Conservation (phyloP, 495 filamentous ascomycete species). For the Daldinia loculata region DNA sequence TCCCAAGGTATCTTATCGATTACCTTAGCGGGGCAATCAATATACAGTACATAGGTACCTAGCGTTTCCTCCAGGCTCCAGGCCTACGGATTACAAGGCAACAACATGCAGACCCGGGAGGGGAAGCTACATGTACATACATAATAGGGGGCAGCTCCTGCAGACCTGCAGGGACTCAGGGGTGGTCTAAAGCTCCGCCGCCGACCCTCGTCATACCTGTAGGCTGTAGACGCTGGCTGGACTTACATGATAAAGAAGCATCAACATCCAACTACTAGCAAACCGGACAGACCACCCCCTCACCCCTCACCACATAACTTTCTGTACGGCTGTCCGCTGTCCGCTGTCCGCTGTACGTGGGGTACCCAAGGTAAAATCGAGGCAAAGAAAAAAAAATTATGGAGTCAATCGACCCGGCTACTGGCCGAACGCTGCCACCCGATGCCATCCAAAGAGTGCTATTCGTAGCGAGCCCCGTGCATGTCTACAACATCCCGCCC, state of each 20-base stretch:
- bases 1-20: conserved; percentile 29
- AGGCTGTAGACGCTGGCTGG: not conserved
- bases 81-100: not conserved
- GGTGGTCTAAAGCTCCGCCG: conserved; percentile 23
- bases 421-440: conserved; percentile 62
- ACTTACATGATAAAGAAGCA: not conserved
- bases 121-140: not conserved
- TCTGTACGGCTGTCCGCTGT: no score
- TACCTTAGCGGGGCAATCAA: not conserved
- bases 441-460: conserved; percentile 83
- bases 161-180: conserved; percentile 28
- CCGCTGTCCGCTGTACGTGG: not conserved
- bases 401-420: conserved; percentile 65
- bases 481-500: conserved; percentile 83
- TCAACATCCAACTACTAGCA: not conserved
- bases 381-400: conserved; percentile 32
- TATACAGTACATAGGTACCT: conserved; percentile 13
- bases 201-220: conserved; percentile 3
- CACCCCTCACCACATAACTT: not conserved
- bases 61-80: not conserved
- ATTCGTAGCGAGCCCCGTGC: conserved; percentile 72
- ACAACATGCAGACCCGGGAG: conserved; percentile 5
- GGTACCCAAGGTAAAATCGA: not conserved
- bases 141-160: conserved; percentile 9
- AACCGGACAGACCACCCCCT: not conserved